phyloP scores from a whole-genome alignment of 768 basidiomycete genomes.

The Chalciporus pseudorubinellus region DNA sequence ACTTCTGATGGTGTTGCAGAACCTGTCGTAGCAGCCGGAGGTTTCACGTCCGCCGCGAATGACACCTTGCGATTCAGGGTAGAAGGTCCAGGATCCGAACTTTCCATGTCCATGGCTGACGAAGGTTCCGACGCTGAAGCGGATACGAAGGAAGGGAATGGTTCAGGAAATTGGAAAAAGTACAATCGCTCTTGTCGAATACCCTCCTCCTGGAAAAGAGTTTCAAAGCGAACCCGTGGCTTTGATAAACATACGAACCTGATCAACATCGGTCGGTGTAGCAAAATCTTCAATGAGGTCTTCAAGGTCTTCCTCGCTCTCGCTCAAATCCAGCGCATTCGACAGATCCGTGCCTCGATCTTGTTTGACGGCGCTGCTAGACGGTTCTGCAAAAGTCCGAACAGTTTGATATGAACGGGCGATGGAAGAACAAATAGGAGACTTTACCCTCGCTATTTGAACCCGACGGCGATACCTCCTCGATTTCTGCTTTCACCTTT shows the following conservation, averaged over 20 bases:
- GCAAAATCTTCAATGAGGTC: constrained; percentile 73
- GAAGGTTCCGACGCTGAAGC: constrained; percentile 26
- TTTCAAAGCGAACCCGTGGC: neutral
- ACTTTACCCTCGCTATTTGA: constrained; percentile 35
- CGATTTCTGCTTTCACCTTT: constrained; percentile 42
- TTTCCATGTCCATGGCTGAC: constrained; percentile 37
- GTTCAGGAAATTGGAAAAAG: constrained; percentile 87
- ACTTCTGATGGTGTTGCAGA: constrained; percentile 22
- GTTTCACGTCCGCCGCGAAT: constrained; percentile 62
- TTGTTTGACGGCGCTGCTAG: neutral
- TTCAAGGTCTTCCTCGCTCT: constrained; percentile 77
- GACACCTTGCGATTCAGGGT: constrained; percentile 48
- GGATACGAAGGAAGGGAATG: constrained; percentile 73
- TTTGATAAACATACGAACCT: constrained; percentile 32
- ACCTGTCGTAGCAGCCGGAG: constrained; percentile 34
- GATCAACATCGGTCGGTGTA: constrained; percentile 35
- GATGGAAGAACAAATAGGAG: neutral
- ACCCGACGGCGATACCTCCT: constrained; percentile 34
- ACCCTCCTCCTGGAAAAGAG: constrained; percentile 42
- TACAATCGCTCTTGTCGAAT: constrained; percentile 68
- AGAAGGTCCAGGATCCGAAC: constrained; percentile 23
- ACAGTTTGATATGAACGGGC: neutral
- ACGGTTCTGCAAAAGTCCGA: neutral
- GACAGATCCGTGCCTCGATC: constrained; percentile 43
- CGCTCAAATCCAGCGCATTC: constrained; percentile 67